A percentile compares a stretch with the other conserved stretches of the same genome.
These are phyloP conservation scores for Micractinium sp. DNA, from an alignment of 139 green algal species.

Conservation along the genomic window DNA sequence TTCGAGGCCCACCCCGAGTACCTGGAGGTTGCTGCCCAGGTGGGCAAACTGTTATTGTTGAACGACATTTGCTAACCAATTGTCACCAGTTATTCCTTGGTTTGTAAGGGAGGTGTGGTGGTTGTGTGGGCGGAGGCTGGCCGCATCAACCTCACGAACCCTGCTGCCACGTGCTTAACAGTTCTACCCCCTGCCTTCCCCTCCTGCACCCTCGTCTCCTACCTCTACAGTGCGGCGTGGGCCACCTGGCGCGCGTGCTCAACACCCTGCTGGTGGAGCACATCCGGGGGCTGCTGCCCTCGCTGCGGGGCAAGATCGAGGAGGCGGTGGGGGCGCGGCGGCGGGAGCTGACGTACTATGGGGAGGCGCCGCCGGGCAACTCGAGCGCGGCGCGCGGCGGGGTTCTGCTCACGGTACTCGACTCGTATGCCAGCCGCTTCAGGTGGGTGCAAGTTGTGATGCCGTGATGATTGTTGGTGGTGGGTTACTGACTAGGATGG, in stretches of 20 bases:
- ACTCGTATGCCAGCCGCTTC: conserved; percentile 78
- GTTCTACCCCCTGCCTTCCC: neutral
- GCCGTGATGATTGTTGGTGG: neutral
- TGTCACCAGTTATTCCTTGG: no score
- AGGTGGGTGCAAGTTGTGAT: neutral
- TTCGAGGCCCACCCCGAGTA: conserved; percentile 76
- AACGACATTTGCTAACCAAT: no score
- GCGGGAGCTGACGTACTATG: conserved; percentile 62
- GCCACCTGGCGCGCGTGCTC: conserved; percentile 74
- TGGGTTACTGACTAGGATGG: neutral
- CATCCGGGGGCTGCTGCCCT: conserved; percentile 72
- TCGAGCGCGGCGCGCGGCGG: conserved; percentile 54
- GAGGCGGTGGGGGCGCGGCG: conserved; percentile 43
- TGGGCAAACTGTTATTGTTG: neutral
- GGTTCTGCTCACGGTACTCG: conserved; percentile 87
- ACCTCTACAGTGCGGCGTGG: conserved; percentile 64
- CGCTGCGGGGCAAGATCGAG: conserved; percentile 53
- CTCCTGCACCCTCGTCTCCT: neutral
- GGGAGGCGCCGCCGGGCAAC: conserved; percentile 53
- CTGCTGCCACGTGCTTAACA: neutral
- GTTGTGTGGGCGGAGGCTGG: neutral
- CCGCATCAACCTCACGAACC: no score
- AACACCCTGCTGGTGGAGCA: conserved; percentile 92
- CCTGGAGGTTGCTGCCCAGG: conserved; percentile 48
- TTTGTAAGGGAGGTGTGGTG: neutral